Conservation (phyloP, 805 yeast species). For the Ascoidea rubescens region DNA sequence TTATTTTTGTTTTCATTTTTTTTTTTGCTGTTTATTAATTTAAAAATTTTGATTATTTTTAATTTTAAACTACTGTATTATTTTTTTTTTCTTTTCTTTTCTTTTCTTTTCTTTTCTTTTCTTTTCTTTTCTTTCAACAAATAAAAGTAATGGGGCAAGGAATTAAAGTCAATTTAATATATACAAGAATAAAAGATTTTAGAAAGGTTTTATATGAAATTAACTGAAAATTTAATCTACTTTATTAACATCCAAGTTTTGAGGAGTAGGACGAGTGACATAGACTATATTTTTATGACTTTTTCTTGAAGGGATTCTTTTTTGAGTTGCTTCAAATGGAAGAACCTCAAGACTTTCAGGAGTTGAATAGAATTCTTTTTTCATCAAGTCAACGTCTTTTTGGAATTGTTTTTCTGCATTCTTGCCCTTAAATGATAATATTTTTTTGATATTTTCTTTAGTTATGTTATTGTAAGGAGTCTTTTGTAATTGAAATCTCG, state of each 20-base stretch:
- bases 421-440: slow-evolving; percentile 26
- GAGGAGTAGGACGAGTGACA: too few relatives aligned
- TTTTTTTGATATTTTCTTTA: slow-evolving; percentile 36
- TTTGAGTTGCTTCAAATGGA: too few relatives aligned
- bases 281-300: too few relatives aligned
- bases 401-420: slow-evolving; percentile 41
- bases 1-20: not conserved
- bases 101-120: not conserved
- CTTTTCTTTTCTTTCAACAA: too few relatives aligned
- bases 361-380: slow-evolving; percentile 25
- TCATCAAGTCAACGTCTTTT: slow-evolving; percentile 47
- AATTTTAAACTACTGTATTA: not conserved
- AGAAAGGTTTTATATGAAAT: too few relatives aligned
- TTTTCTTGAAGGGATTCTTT: too few relatives aligned
- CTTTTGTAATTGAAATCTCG: slow-evolving; percentile 59
- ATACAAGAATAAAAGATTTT: too few relatives aligned
- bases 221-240: too few relatives aligned
- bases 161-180: too few relatives aligned
- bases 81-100: not conserved
- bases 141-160: too few relatives aligned
- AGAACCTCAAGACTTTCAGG: slow-evolving; percentile 4
- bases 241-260: too few relatives aligned
- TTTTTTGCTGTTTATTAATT: not conserved
- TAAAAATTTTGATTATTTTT: not conserved
- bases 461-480: slow-evolving; percentile 40